phyloP scores from a whole-genome alignment of 2,329 filamentous ascomycete genomes.

The Microcyclosporella mali region DNA sequence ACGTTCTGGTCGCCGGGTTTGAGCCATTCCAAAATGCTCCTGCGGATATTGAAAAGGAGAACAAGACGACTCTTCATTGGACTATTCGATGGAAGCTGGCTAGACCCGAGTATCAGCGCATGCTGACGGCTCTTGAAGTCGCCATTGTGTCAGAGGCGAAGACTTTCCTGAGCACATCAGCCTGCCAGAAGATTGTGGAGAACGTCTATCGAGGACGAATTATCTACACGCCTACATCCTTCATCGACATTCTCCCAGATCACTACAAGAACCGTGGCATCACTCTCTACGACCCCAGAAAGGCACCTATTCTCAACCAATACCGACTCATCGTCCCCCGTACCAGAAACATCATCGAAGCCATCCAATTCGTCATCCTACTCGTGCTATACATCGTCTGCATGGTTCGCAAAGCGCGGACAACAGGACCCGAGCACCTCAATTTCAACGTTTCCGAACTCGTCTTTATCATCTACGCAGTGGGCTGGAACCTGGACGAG shows the following conservation, averaged over 20 bases:
- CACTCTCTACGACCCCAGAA: conserved; percentile 69
- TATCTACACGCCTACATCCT: conserved; percentile 74
- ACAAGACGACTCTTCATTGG: conserved; percentile 42
- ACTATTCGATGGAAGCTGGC: conserved; percentile 37
- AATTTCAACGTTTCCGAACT: conserved; percentile 50
- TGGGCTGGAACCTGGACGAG: conserved; percentile 74
- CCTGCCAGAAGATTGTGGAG: conserved; percentile 74
- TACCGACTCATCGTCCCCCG: conserved; percentile 78
- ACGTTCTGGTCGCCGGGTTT: conserved; percentile 76
- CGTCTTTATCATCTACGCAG: conserved; percentile 65
- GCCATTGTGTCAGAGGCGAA: conserved; percentile 80
- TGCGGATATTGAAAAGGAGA: conserved; percentile 55
- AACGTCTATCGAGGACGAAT: conserved; percentile 76
- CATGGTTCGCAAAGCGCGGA: conserved; percentile 63
- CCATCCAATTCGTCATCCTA: conserved; percentile 65
- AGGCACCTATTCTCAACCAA: conserved; percentile 72
- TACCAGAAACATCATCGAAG: conserved; percentile 69
- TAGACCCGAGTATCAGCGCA: conserved; percentile 48
- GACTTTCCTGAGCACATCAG: conserved; percentile 66
- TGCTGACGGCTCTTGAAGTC: conserved; percentile 71
- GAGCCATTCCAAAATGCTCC: conserved; percentile 82
- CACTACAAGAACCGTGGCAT: conserved; percentile 81
- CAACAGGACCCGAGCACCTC: conserved; percentile 31
- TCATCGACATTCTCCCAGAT: conserved; percentile 78
- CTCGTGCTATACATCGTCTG: conserved; percentile 63